Base-by-base conservation (phyloP, 805 yeast genomes). In the Wickerhamomyces subpelliculosus region DNA sequence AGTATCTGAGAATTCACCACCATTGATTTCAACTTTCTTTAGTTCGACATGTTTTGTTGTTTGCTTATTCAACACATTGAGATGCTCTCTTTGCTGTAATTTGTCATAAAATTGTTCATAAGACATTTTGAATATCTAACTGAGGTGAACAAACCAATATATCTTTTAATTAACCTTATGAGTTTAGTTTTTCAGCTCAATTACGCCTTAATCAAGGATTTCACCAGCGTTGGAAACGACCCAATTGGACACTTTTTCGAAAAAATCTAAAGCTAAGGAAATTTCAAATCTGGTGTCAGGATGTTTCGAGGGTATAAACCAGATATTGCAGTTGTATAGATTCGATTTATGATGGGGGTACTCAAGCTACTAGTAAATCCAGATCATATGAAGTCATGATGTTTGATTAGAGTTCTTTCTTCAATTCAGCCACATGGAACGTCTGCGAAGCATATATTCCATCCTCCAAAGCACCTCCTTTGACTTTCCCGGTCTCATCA, bases 1-100 rank as follows among this genome's bases (percentile, higher is more conserved):
- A 14, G 62, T 64, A 31, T 61, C 61, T 23, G 74, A 60, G 44
- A 75, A 64, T 16, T 46, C 54, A 16, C 52, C 55, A 17, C 58
- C 58, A 11, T 45, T 30, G 25, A 54, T 39, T 19, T 47, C 30
- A 18, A 54, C 32, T 14, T 42, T 41, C 28, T 43, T 44, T 28
- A 52, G 24, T 6, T 35, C 35, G 8, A 54, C 40, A 2, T 52
- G 57, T 27, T 40, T 45, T 0, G 59, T 48, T 14, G 36, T 27
- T 36, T 51, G 52, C n/a, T 36, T 35, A 13, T 42, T 35, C 19
- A 49, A 26, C 2, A 32, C 33, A 8, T 45, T 43, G 5, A 21
- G 28, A 32, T 41, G 35, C 10, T 36, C 12, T 17, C 37, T 39
- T 18, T 35, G 22, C 3, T 25, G 20, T 4, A 44, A 12, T 3